Evolutionary conservation across 1,284 basidiomycete species (phyloP).

Genomic region (Leucoagaricus sp.): DNA sequence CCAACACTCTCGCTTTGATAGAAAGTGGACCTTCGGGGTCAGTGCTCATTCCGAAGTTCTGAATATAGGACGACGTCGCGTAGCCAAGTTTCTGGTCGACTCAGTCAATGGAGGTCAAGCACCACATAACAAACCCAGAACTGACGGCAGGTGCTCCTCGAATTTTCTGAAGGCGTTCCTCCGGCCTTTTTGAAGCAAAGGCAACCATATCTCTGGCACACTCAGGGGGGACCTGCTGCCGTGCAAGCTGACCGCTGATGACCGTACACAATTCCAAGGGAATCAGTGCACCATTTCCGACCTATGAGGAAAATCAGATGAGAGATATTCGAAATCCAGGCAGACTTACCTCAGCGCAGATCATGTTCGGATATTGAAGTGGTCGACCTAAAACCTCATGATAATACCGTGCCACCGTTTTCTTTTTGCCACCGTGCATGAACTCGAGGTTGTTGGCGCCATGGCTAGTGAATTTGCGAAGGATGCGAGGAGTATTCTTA

Average conservation of each 20-base stretch:
- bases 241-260: slow-evolving; percentile 70
- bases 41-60: slow-evolving; percentile 66
- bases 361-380: slow-evolving; percentile 55
- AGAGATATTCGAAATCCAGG: neutral
- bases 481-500: slow-evolving; percentile 33
- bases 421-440: slow-evolving; percentile 48
- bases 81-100: slow-evolving; percentile 59
- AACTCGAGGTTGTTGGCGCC: slow-evolving; percentile 56
- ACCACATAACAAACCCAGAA: slow-evolving; percentile 3
- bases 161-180: slow-evolving; percentile 63
- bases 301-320: slow-evolving; percentile 38
- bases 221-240: slow-evolving; percentile 70
- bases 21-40: slow-evolving; percentile 47
- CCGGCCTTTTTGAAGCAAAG: slow-evolving; percentile 70
- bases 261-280: slow-evolving; percentile 71
- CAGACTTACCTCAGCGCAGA: slow-evolving; percentile 61
- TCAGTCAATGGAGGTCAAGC: slow-evolving; percentile 20
- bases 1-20: slow-evolving; percentile 60
- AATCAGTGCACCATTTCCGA: slow-evolving; percentile 64
- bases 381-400: slow-evolving; percentile 46
- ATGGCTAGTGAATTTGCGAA: slow-evolving; percentile 54
- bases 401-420: slow-evolving; percentile 68
- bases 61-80: slow-evolving; percentile 72
- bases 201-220: slow-evolving; percentile 65
- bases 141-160: slow-evolving; percentile 52